These are phyloP conservation scores for Hypericum androsaemum DNA, from an alignment of 345 rosid species.

Conservation along the genomic window DNA sequence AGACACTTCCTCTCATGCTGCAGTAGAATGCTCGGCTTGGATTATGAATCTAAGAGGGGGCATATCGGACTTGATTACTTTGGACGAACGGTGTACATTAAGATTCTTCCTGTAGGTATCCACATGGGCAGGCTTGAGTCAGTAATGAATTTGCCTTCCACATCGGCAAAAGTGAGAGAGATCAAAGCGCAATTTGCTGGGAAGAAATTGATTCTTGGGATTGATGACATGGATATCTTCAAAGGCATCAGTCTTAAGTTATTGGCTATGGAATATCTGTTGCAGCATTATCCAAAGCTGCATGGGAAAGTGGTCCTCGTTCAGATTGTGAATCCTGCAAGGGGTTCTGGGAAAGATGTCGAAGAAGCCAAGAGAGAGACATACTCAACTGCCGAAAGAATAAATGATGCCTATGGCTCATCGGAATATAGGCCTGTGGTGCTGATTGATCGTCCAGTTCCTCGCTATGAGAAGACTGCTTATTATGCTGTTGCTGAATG, in stretches of 20 bases:
- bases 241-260: constrained; percentile 72
- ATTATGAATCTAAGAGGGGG: constrained; percentile 75
- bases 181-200: constrained; percentile 49
- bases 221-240: constrained; percentile 81
- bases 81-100: constrained; percentile 66
- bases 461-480: constrained; percentile 70
- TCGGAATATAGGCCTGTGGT: constrained; percentile 52
- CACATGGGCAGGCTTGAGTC: constrained; percentile 70
- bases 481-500: constrained; percentile 74
- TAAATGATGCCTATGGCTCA: constrained; percentile 51
- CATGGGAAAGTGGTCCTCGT: constrained; percentile 60
- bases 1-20: constrained; percentile 76
- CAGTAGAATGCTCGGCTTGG: constrained; percentile 81
- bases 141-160: constrained; percentile 48
- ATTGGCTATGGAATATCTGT: constrained; percentile 57
- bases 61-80: constrained; percentile 78
- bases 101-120: constrained; percentile 66
- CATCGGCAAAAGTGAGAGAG: constrained; percentile 51
- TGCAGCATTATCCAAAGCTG: constrained; percentile 43
- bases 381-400: constrained; percentile 46
- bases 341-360: constrained; percentile 63
- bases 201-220: constrained; percentile 57
- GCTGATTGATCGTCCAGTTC: constrained; percentile 58
- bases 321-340: constrained; percentile 75
- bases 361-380: constrained; percentile 66